Evolutionary conservation across 192 early-diverging fungal genomes (phyloP).

Genomic region (Jimgerdemannia lactiflua): DNA sequence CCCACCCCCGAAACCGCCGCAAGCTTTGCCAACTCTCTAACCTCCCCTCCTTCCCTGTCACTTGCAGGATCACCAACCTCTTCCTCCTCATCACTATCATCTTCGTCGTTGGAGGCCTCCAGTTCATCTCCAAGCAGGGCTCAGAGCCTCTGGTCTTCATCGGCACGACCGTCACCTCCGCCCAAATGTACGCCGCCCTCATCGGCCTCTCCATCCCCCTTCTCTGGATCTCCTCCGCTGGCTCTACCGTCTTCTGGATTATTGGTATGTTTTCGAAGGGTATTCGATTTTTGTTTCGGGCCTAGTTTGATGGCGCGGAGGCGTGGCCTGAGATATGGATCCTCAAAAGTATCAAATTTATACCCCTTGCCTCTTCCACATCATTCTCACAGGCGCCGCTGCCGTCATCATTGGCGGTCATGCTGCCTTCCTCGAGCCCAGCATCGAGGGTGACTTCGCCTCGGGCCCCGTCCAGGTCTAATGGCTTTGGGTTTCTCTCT

Average conservation of each 20-base stretch:
- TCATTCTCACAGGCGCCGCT: slow-evolving; percentile 40
- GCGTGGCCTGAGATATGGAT: background rate
- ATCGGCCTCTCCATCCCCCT: slow-evolving; percentile 41
- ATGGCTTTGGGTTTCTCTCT: background rate
- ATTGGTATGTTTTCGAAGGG: slow-evolving; percentile 35
- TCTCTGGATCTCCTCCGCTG: slow-evolving; percentile 48
- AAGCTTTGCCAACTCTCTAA: background rate
- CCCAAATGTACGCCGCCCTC: slow-evolving; percentile 43
- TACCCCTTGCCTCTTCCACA: background rate
- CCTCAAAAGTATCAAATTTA: background rate
- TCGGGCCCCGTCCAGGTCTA: slow-evolving; percentile 13
- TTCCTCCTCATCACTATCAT: slow-evolving; percentile 46
- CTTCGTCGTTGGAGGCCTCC: slow-evolving; percentile 45
- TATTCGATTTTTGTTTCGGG: background rate
- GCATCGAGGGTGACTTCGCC: slow-evolving; percentile 50
- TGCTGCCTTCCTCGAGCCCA: slow-evolving; percentile 53
- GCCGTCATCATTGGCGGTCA: slow-evolving; percentile 53
- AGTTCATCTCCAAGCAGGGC: slow-evolving; percentile 41
- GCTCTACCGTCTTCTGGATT: slow-evolving; percentile 58
- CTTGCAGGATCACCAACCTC: slow-evolving; percentile 44
- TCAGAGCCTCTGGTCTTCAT: slow-evolving; percentile 40
- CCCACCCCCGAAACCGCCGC: background rate
- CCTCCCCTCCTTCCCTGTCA: background rate
- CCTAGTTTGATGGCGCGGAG: background rate
- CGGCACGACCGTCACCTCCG: slow-evolving; percentile 25